phyloP scores from a whole-genome alignment of 331 rosid species.

The Cucumis variabilis region DNA sequence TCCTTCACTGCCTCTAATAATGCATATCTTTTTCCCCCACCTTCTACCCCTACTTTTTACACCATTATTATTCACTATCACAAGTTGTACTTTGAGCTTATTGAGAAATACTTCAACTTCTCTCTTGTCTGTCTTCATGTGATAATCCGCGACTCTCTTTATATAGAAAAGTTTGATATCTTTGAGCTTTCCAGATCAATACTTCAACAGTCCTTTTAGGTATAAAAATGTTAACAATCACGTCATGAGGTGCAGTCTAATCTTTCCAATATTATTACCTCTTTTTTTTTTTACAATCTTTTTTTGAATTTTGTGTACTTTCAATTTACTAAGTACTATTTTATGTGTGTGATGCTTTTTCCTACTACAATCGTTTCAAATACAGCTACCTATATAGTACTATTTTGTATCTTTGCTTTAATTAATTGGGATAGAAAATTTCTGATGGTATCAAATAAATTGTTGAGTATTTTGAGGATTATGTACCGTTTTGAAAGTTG shows the following conservation, averaged over 20 bases:
- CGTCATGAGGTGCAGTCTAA: not conserved
- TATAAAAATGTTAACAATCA: not conserved
- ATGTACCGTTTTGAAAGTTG: too few relatives aligned
- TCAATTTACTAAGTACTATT: too few relatives aligned
- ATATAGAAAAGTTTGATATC: not conserved
- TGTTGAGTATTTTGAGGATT: too few relatives aligned
- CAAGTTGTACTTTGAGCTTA: not conserved
- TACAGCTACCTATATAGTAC: too few relatives aligned
- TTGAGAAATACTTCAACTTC: not conserved
- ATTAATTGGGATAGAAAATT: too few relatives aligned
- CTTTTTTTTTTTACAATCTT: too few relatives aligned
- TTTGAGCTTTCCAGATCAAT: not conserved
- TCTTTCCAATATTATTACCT: too few relatives aligned
- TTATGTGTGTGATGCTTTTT: too few relatives aligned
- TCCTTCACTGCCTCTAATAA: slow-evolving; percentile 62
- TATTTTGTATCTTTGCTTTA: too few relatives aligned
- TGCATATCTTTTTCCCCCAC: slow-evolving; percentile 46
- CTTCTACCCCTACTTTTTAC: not conserved
- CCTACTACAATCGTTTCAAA: too few relatives aligned
- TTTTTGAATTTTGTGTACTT: too few relatives aligned
- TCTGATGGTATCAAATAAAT: too few relatives aligned
- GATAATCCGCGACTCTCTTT: not conserved
- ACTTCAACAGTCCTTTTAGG: not conserved
- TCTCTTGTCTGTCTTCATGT: not conserved
- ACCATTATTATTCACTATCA: not conserved